A percentile compares a stretch with the other conserved stretches of the same genome.
Evolutionary conservation across 73 alveolate species (phyloP).

Genomic region (Paramecium pentaurelia): DNA sequence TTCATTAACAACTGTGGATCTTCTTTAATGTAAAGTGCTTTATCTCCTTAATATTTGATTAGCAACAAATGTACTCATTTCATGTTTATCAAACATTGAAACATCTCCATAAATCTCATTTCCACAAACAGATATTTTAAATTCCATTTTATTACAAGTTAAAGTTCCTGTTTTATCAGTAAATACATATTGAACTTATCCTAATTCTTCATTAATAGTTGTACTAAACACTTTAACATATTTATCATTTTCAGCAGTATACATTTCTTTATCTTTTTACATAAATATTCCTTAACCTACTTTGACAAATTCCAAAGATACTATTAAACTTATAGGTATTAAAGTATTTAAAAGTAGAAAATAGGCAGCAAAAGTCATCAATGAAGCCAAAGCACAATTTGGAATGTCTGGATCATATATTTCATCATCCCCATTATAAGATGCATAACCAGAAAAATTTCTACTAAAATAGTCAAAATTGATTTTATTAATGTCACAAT

Average conservation of each 20-base stretch:
- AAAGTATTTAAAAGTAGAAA: slow-evolving; percentile 91
- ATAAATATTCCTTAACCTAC: slow-evolving; percentile 85
- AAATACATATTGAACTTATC: slow-evolving; percentile 68
- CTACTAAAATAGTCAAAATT: slow-evolving; percentile 3
- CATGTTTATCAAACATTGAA: not conserved
- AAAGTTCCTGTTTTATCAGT: slow-evolving; percentile 81
- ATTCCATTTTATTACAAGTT: slow-evolving; percentile 79
- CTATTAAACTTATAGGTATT: slow-evolving; percentile 95
- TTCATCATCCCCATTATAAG: not conserved
- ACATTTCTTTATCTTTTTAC: slow-evolving; percentile 80
- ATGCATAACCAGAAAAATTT: slow-evolving; percentile 34
- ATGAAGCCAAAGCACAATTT: slow-evolving; percentile 65
- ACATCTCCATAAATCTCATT: slow-evolving; percentile 59
- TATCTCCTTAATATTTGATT: slow-evolving; percentile 41
- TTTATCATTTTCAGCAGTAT: slow-evolving; percentile 74
- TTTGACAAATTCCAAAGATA: slow-evolving; percentile 93
- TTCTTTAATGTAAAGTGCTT: slow-evolving; percentile 17
- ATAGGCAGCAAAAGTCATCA: slow-evolving; percentile 87
- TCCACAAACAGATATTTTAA: slow-evolving; percentile 63
- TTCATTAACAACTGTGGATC: slow-evolving; percentile 41
- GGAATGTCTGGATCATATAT: slow-evolving; percentile 44
- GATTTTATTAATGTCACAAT: not conserved
- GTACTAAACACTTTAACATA: slow-evolving; percentile 53
- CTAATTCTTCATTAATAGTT: slow-evolving; percentile 77
- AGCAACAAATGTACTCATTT: not conserved